phyloP scores from a whole-genome alignment of 2,329 filamentous ascomycete species.

The Pseudonectria buxi region DNA sequence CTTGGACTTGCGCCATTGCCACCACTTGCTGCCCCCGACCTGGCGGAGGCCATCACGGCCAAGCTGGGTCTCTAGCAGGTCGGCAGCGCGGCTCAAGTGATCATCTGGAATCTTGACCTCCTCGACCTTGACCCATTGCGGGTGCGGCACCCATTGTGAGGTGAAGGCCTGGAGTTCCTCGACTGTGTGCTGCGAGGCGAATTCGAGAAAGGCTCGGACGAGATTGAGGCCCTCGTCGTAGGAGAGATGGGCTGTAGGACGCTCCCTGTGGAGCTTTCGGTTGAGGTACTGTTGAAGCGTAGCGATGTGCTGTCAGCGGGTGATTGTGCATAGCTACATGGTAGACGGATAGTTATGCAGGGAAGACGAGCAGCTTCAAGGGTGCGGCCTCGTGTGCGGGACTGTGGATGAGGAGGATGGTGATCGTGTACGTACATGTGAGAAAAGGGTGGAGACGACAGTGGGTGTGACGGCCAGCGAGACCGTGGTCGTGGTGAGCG shows the following conservation, averaged over 20 bases:
- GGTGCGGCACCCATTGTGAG: slow-evolving; percentile 81
- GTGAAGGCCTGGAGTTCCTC: slow-evolving; percentile 93
- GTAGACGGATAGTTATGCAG: too few relatives aligned
- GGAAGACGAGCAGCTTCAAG: slow-evolving; percentile 1
- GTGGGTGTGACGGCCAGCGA: slow-evolving; percentile 80
- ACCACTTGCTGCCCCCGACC: slow-evolving; percentile 79
- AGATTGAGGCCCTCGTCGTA: slow-evolving; percentile 90
- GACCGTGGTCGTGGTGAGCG: slow-evolving; percentile 73
- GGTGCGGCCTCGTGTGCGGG: too few relatives aligned
- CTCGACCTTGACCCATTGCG: slow-evolving; percentile 79
- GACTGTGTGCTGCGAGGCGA: slow-evolving; percentile 81
- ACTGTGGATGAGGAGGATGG: too few relatives aligned
- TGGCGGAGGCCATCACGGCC: slow-evolving; percentile 65
- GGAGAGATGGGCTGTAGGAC: slow-evolving; percentile 83
- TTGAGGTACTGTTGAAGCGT: slow-evolving; percentile 64
- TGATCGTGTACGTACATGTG: slow-evolving; percentile 58
- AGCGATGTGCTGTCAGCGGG: slow-evolving; percentile 5
- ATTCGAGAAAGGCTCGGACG: slow-evolving; percentile 77
- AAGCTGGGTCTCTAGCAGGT: slow-evolving; percentile 64
- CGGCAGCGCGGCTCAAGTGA: slow-evolving; percentile 60
- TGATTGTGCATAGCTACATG: background rate
- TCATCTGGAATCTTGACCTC: slow-evolving; percentile 57
- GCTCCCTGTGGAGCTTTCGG: slow-evolving; percentile 64
- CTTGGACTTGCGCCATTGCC: slow-evolving; percentile 74
- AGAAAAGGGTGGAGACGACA: slow-evolving; percentile 77